Evolutionary conservation across 768 basidiomycete genomes (phyloP).

Genomic region (Dictyophora rubrovolvata): DNA sequence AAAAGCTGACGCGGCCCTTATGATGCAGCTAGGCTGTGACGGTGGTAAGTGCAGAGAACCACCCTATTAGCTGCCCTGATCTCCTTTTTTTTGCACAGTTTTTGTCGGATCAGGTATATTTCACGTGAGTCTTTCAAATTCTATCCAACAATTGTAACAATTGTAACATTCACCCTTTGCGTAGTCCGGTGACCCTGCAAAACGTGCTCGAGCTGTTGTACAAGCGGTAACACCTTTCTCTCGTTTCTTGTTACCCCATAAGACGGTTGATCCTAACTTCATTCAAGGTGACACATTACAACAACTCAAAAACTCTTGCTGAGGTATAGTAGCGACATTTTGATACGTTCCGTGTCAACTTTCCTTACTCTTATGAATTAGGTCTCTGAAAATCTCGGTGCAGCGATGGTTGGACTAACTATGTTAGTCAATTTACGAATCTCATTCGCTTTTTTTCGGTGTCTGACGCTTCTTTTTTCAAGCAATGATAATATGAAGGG

Average conservation of each 20-base stretch:
- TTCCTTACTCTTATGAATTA: slow-evolving; percentile 21
- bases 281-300: slow-evolving; percentile 77
- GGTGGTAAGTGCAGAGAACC: slow-evolving; percentile 50
- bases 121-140: slow-evolving; percentile 45
- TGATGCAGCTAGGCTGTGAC: slow-evolving; percentile 98
- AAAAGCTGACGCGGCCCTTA: slow-evolving; percentile 85
- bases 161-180: slow-evolving; percentile 6
- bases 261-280: slow-evolving; percentile 10
- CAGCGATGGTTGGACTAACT: slow-evolving; percentile 88
- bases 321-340: slow-evolving; percentile 40
- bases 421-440: slow-evolving; percentile 45
- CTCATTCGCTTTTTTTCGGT: neutral
- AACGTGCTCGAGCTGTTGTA: slow-evolving; percentile 90
- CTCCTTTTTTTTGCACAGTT: slow-evolving; percentile 41
- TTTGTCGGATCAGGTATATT: slow-evolving; percentile 99
- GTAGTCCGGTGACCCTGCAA: slow-evolving; percentile 87
- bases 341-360: slow-evolving; percentile 1
- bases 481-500: slow-evolving; percentile 64
- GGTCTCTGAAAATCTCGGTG: slow-evolving; percentile 76
- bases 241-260: neutral
- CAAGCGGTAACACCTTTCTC: slow-evolving; percentile 57
- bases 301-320: slow-evolving; percentile 86
- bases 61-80: neutral
- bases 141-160: neutral
- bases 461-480: neutral